Percentiles rank a stretch among this genome's conserved stretches.
These are phyloP conservation scores for Naganishia friedmannii DNA, from an alignment of 768 basidiomycete genomes.

Conservation along the genomic window DNA sequence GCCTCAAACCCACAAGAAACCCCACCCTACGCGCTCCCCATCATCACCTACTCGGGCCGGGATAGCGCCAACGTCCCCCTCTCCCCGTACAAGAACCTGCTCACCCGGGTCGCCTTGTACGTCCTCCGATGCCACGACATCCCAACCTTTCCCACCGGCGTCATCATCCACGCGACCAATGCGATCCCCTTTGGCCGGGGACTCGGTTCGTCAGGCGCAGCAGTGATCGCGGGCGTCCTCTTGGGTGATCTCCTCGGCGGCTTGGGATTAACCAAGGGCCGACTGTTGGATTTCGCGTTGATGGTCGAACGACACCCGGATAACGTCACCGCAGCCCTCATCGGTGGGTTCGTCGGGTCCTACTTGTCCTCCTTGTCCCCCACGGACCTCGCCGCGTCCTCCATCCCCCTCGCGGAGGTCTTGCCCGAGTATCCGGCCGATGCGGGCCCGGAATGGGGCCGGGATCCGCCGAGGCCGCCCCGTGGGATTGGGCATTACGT, in stretches of 20 bases:
- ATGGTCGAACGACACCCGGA: slow-evolving; percentile 99
- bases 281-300: slow-evolving; percentile 89
- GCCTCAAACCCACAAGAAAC: too few species aligned
- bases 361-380: slow-evolving; percentile 87
- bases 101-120: slow-evolving; percentile 94
- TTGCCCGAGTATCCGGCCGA: slow-evolving; percentile 92
- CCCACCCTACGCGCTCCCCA: slow-evolving; percentile 58
- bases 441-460: slow-evolving; percentile 86
- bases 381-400: slow-evolving; percentile 74
- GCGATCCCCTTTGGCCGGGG: slow-evolving; percentile 95
- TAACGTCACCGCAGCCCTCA: slow-evolving; percentile 94
- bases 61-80: slow-evolving; percentile 88
- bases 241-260: slow-evolving; percentile 79
- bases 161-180: slow-evolving; percentile 77
- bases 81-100: slow-evolving; percentile 92
- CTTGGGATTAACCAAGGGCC: slow-evolving; percentile 64
- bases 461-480: slow-evolving; percentile 81
- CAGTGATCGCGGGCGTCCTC: slow-evolving; percentile 95
- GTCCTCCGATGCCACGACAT: slow-evolving; percentile 85
- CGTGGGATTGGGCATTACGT: slow-evolving; percentile 90
- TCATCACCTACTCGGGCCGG: slow-evolving; percentile 77
- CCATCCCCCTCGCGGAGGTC: slow-evolving; percentile 91
- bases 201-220: slow-evolving; percentile 93
- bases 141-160: slow-evolving; percentile 68
- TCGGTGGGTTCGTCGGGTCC: slow-evolving; percentile 94